Evolutionary conservation across 2,329 filamentous ascomycete species (phyloP).

Genomic region (Ophiostoma quercus): DNA sequence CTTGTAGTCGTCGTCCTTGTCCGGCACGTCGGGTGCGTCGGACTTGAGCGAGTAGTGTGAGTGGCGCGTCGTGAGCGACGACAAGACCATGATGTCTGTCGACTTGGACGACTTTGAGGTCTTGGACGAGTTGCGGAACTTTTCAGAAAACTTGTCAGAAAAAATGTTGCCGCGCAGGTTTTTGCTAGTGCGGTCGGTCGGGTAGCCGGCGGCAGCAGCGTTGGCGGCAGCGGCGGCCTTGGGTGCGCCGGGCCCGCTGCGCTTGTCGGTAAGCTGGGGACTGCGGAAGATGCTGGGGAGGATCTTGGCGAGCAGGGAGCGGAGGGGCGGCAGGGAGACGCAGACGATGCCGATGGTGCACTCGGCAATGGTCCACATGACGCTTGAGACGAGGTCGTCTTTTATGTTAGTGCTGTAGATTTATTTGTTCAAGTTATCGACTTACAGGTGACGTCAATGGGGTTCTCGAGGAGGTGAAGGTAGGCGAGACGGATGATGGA

Average conservation of each 20-base stretch:
- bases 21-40: not conserved
- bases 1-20: not conserved
- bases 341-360: slow-evolving; percentile 35
- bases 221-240: not conserved
- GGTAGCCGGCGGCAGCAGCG: not conserved
- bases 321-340: slow-evolving; percentile 34
- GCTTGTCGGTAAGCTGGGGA: slow-evolving; percentile 7
- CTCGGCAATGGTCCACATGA: slow-evolving; percentile 35
- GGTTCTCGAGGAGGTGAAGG: slow-evolving; percentile 28
- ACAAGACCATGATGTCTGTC: slow-evolving; percentile 20
- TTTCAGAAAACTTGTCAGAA: not conserved
- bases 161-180: not conserved
- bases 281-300: slow-evolving; percentile 24
- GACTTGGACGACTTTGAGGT: not conserved
- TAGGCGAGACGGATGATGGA: slow-evolving; percentile 30
- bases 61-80: slow-evolving; percentile 16
- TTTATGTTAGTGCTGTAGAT: not conserved
- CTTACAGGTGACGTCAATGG: slow-evolving; percentile 33
- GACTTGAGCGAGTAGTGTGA: slow-evolving; percentile 5
- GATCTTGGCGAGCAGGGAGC: slow-evolving; percentile 24
- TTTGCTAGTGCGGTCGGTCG: not conserved
- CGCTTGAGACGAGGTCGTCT: slow-evolving; percentile 32
- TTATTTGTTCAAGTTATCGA: too few relatives aligned
- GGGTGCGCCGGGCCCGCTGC: not conserved
- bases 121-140: not conserved